Conservation (phyloP, 73 alveolate species). For the Tetrahymena borealis region DNA sequence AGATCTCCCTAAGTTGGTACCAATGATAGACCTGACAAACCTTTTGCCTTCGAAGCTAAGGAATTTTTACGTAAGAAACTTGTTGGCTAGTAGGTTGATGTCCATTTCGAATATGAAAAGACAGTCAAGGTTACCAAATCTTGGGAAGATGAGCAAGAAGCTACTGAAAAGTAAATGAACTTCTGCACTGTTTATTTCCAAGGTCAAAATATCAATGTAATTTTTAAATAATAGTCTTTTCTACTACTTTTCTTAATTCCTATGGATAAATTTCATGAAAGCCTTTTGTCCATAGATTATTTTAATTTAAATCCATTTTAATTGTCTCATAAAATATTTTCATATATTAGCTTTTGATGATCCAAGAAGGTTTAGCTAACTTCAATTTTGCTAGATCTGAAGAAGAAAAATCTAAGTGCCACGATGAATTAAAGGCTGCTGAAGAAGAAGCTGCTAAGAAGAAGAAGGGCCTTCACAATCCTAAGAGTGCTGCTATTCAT, state of each 20-base stretch:
- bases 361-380: constrained; percentile 59
- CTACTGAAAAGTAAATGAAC: constrained; percentile 48
- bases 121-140: constrained; percentile 19
- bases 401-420: constrained; percentile 58
- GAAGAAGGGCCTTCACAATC: constrained; percentile 51
- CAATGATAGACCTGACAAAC: constrained; percentile 67
- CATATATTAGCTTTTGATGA: background rate
- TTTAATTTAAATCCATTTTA: background rate
- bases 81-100: constrained; percentile 70
- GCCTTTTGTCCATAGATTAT: too few species aligned
- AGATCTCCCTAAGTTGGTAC: constrained; percentile 79
- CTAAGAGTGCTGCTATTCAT: constrained; percentile 37
- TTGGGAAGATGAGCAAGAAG: constrained; percentile 16
- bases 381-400: constrained; percentile 51
- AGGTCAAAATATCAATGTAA: constrained; percentile 15
- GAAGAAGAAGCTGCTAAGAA: constrained; percentile 53
- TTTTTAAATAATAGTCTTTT: too few species aligned
- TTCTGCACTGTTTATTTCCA: constrained; percentile 47
- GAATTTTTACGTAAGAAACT: constrained; percentile 75
- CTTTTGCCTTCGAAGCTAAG: constrained; percentile 88
- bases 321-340: too few species aligned
- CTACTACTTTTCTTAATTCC: background rate
- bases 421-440: constrained; percentile 60
- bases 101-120: constrained; percentile 57
- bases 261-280: too few species aligned